phyloP scores from a whole-genome alignment of 495 filamentous ascomycete species.

The Penicillium daleae region DNA sequence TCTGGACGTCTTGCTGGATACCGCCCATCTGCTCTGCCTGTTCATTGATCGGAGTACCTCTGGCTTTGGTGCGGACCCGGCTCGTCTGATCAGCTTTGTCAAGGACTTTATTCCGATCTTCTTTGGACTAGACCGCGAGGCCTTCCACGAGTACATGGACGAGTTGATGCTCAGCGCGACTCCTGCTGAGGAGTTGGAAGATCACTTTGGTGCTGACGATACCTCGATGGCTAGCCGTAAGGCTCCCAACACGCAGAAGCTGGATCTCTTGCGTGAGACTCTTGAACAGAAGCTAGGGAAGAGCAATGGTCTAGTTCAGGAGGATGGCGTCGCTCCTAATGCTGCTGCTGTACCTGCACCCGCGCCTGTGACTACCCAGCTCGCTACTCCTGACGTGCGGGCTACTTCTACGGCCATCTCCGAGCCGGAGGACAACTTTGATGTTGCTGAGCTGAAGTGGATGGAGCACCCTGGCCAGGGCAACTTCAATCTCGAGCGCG shows the following conservation, averaged over 20 bases:
- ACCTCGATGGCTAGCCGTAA: constrained; percentile 58
- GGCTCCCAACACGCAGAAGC: constrained; percentile 69
- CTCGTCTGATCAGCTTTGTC: constrained; percentile 79
- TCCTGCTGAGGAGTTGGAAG: constrained; percentile 71
- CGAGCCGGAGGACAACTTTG: constrained; percentile 51
- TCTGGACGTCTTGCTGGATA: constrained; percentile 76
- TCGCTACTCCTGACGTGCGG: constrained; percentile 70
- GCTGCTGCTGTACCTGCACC: background rate
- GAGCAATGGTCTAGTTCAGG: constrained; percentile 67
- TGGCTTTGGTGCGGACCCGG: constrained; percentile 71
- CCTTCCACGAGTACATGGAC: constrained; percentile 74
- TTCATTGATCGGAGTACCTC: constrained; percentile 70
- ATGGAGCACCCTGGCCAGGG: constrained; percentile 60
- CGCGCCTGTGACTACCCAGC: constrained; percentile 11
- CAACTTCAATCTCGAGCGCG: constrained; percentile 56
- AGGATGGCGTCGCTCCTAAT: constrained; percentile 56
- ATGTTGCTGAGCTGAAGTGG: constrained; percentile 57
- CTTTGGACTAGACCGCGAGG: constrained; percentile 79
- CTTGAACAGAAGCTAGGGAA: constrained; percentile 74
- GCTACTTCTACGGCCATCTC: constrained; percentile 50
- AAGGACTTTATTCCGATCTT: constrained; percentile 87
- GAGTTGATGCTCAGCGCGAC: constrained; percentile 65
- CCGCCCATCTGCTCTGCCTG: constrained; percentile 76
- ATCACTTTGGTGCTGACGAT: constrained; percentile 53
- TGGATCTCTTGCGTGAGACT: constrained; percentile 82